Base-by-base conservation (phyloP, 169 alveolate genomes). In the Eimeria praecox region DNA sequence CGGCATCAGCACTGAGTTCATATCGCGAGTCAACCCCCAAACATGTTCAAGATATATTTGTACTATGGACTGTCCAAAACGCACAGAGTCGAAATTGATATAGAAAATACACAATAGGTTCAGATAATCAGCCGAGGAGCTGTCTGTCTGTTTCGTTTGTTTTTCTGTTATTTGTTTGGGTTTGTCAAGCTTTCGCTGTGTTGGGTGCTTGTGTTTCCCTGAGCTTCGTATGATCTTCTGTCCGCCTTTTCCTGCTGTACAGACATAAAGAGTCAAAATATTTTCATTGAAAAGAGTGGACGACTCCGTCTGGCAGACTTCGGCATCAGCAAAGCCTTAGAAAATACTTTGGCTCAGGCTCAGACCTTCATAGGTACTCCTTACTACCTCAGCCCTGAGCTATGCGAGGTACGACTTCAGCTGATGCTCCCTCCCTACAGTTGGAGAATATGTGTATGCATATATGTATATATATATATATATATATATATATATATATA, bases 281-380 rank as follows among this genome's bases (percentile, higher is more conserved):
- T 99, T 30, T 98, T 99, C 69, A 97, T 99, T 88, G 98, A 97
- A 90, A 96, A 98, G 69, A 97, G 98, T 83, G 98, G 98, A 40
- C 97, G 98, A 33, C 97, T 98, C 40, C 97, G 99, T 94, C 96
- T 99, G 71, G 99, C 99, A 40, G 99, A 99, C 96, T 99, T 99
- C 94, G 99, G 99, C 30, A 98, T 99, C 78, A 97, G 99, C 94
- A 98, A 99, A 97, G 98, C 99, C 38, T 98, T 99, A 71, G 99
- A 98, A 77, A 97, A 98, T 95, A 98, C 99, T 1, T 97, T 97
- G 44, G 99, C 99, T 85, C 99, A 98, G 97, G 99, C 99, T 38
- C 97, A 98, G 82, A 99, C 99, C 24, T 97, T 98, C 97, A 99
- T 99, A 56, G 99, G 99, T 71, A 99, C 99, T 10, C 99, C 99